phyloP scores from a whole-genome alignment of 345 rosid genomes.

The Salix suchowensis region DNA sequence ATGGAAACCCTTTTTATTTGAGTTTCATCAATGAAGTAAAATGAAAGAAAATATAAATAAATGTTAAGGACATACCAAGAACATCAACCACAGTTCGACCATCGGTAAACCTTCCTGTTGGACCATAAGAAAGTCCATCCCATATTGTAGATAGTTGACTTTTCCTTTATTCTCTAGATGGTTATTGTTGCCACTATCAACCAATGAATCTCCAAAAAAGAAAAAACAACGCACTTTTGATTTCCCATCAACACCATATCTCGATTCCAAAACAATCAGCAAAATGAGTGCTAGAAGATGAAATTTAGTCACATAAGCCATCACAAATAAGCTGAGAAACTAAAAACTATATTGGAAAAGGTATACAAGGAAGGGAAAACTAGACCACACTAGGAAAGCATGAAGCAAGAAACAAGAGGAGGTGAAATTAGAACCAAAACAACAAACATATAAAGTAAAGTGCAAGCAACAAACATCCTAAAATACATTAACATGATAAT shows the following conservation, averaged over 20 bases:
- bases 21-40: too few species aligned
- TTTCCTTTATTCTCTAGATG: constrained; percentile 2
- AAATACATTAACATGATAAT: too few species aligned
- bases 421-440: too few species aligned
- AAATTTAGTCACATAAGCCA: not conserved
- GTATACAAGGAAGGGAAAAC: too few species aligned
- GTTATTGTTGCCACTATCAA: constrained; percentile 33
- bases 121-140: constrained; percentile 24
- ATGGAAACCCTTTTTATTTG: too few species aligned
- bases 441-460: too few species aligned
- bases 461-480: too few species aligned
- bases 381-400: too few species aligned
- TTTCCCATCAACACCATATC: not conserved
- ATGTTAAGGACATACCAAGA: not conserved
- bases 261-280: not conserved
- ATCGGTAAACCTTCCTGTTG: constrained; percentile 30
- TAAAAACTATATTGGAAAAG: too few species aligned
- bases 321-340: not conserved
- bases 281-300: not conserved
- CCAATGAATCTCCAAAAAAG: constrained; percentile 31
- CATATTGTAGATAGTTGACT: constrained; percentile 24
- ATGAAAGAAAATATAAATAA: not conserved
- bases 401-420: too few species aligned
- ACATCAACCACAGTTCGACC: constrained; percentile 15
- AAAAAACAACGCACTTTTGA: constrained; percentile 26